Base-by-base conservation (phyloP, 225 moss, liverwort and hornwort genomes). In the Pseudisothecium myosuroides region DNA sequence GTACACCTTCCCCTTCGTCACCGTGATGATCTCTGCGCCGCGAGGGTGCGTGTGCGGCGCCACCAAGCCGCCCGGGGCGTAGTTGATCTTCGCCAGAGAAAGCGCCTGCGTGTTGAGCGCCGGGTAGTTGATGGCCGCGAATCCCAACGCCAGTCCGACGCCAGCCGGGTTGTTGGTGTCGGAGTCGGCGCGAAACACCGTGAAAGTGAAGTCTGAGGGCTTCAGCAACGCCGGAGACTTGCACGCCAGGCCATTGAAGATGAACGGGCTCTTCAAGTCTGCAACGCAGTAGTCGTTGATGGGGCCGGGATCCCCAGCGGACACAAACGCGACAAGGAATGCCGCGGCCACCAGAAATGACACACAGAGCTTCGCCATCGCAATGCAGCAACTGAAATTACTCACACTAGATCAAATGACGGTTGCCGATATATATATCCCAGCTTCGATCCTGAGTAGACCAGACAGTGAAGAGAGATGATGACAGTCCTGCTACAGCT, bases 201-300 rank as follows among this genome's bases (percentile, higher is more conserved):
- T 86, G 83, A 93, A 87, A 6, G 64, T 18, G 72, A 93, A 92
- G 55, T 93, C 93, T 2, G 54, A 32, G 19, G 88, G 4, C 14
- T 22, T 88, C 58, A 89, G 85, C 60, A 27, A 6, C 12, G 80
- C 80, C 18, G 90, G 86, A 49, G 78, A 10, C 86, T 86, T 91
- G 91, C 92, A 93, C 10, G 34, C 23, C 10, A 92, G 59, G 26
- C 93, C 91, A 55, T 92, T 91, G 68, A 92, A 41, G 32, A 87
- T 0, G 31, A 89, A 6, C 4, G 78, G 6, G 75, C 86, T 92
- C 81, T 86, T 92, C 14, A 92, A 11, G 72, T 93, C 91, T 3
- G 86, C 89, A 2, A 91, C 91, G 72, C 92, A 93, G 84, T 39
- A 92, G 71, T 93, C 92, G 12, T 91, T 91, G 88, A 93, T 90